Conservation (phyloP, 2,329 filamentous ascomycete species). For the Epichloe festucae region DNA sequence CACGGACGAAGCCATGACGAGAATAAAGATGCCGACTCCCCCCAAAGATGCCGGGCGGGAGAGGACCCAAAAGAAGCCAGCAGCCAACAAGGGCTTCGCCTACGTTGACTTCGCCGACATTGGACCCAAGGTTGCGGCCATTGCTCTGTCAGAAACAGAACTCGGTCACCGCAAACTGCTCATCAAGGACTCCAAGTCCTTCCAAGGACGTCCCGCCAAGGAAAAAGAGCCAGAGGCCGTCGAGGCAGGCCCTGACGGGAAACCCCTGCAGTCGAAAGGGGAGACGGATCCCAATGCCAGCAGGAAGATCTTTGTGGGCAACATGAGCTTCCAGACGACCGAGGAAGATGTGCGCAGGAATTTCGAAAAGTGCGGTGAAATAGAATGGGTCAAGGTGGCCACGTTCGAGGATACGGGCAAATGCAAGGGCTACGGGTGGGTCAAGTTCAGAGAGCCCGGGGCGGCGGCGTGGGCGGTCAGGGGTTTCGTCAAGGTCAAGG, state of each 20-base stretch:
- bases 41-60: slow-evolving; percentile 34
- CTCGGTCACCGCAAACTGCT: slow-evolving; percentile 66
- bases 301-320: slow-evolving; percentile 82
- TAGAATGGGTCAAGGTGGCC: slow-evolving; percentile 75
- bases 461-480: slow-evolving; percentile 57
- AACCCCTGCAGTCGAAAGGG: slow-evolving; percentile 22
- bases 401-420: slow-evolving; percentile 96
- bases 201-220: slow-evolving; percentile 76
- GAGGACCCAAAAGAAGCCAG: slow-evolving; percentile 20
- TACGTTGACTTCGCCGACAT: slow-evolving; percentile 82
- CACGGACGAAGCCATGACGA: slow-evolving; percentile 59
- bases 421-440: slow-evolving; percentile 95
- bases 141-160: slow-evolving; percentile 75
- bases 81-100: slow-evolving; percentile 80
- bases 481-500: slow-evolving; percentile 63
- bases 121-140: slow-evolving; percentile 58
- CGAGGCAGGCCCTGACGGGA: slow-evolving; percentile 16
- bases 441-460: slow-evolving; percentile 72
- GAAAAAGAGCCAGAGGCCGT: slow-evolving; percentile 24
- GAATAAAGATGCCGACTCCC: slow-evolving; percentile 61
- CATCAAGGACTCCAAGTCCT: slow-evolving; percentile 87
- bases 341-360: slow-evolving; percentile 71
- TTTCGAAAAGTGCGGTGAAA: slow-evolving; percentile 72
- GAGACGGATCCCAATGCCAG: slow-evolving; percentile 41
- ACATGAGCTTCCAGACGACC: slow-evolving; percentile 69